Base-by-base conservation (phyloP, 2,329 filamentous ascomycete species). In the Exutisphaerella laricina region DNA sequence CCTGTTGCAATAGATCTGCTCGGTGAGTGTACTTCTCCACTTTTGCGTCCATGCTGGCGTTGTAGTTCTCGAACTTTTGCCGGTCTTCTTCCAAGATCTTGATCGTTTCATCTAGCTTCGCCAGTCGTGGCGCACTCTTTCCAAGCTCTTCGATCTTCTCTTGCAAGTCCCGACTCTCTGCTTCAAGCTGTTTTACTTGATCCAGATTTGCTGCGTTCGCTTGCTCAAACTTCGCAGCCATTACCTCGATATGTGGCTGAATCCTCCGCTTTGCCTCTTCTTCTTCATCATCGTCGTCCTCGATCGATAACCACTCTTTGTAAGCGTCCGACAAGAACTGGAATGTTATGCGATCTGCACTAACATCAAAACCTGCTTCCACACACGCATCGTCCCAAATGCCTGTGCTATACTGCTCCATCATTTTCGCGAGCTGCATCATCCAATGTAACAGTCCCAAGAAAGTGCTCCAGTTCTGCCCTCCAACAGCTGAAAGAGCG, bases 381-480 rank as follows among this genome's bases (percentile, higher is more conserved):
- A 84, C 75, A 62, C 88, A 96, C 1, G 88, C 89, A 39, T 95
- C 85, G 54, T 96, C 88, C 63, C 95, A 98, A 34, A 80, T 80
- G 45, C 88, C 84, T 41, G 71, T 66, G 1, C 79, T 72, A 60
- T 89, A 97, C 16, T 85, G 78, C 49, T 97, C 89, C 60, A 97
- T 79, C 83, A 97, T 94, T 55, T 90, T 83, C 4, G 88, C 87
- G 39, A 98, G 72, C 66, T 97, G 89, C 90, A 98, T 95, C 81
- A 98, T 90, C 92, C 92, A 98, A 68, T 98, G 89, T 38, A 98
- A 73, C 63, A 98, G 72, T 0, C 89, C 92, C 9, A 98, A 72
- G 59, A 98, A 97, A 0, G 88, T 92, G 49, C 85, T 85, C 92
- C 92, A 98, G 62, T 97, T 97, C 66, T 95, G 88, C 2, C 89